phyloP scores from a whole-genome alignment of 768 basidiomycete genomes.

The Boletus tylopilopsis region DNA sequence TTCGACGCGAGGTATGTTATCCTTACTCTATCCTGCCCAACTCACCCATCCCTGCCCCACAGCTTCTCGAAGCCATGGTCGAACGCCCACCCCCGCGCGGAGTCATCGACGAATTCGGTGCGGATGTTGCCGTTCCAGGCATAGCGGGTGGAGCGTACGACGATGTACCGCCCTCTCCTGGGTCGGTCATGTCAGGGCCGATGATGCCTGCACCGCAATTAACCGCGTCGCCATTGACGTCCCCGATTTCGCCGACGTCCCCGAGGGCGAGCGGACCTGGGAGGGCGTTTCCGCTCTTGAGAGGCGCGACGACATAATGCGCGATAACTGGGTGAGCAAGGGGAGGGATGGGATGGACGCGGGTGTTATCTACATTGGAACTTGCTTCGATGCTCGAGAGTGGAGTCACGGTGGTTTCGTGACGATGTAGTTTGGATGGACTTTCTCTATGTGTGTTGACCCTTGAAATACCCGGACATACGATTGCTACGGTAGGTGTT shows the following conservation, averaged over 20 bases:
- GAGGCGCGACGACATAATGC: neutral
- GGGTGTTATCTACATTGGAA: no score
- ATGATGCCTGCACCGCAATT: neutral
- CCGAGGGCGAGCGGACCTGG: neutral
- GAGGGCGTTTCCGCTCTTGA: slow-evolving; percentile 11
- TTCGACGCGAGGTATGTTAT: slow-evolving; percentile 66
- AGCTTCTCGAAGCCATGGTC: slow-evolving; percentile 85
- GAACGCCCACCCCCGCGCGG: slow-evolving; percentile 79
- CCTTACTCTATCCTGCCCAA: neutral
- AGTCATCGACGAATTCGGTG: slow-evolving; percentile 57
- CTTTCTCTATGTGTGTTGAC: no score
- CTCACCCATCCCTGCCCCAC: slow-evolving; percentile 21
- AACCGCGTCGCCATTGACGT: neutral
- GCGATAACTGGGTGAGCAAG: no score
- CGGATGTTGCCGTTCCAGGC: slow-evolving; percentile 31
- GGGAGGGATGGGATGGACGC: no score
- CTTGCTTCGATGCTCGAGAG: no score
- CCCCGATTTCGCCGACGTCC: slow-evolving; percentile 12
- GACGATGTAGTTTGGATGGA: no score
- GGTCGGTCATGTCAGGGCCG: neutral
- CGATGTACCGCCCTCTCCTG: slow-evolving; percentile 14
- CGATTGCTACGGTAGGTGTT: no score
- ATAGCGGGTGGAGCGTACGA: slow-evolving; percentile 9
- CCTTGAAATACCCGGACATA: no score
- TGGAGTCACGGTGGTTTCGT: no score